These are phyloP conservation scores for Venturia pyrina DNA, from an alignment of 2,329 filamentous ascomycete genomes.

Conservation along the genomic window DNA sequence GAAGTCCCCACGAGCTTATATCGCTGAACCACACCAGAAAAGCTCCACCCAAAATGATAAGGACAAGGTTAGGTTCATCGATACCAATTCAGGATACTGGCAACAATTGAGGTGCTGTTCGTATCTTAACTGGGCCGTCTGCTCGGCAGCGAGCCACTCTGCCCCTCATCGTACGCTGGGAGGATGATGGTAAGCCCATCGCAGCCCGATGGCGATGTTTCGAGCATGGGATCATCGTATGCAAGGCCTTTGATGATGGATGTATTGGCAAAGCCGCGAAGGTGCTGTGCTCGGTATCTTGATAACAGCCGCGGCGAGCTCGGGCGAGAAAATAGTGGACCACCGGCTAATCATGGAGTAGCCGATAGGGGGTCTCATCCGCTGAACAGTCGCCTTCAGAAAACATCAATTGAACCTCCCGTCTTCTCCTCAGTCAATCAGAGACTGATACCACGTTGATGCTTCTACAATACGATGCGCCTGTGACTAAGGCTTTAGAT, in stretches of 20 bases:
- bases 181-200: neutral
- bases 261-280: neutral
- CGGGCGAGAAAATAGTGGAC: neutral
- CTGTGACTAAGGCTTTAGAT: neutral
- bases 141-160: neutral
- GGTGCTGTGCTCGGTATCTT: neutral
- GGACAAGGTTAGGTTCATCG: neutral
- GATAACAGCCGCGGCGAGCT: neutral
- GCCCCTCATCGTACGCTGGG: neutral
- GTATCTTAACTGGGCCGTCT: neutral
- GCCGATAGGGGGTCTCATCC: neutral
- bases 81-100: neutral
- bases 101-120: neutral
- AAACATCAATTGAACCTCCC: neutral
- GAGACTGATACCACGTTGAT: neutral
- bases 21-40: neutral
- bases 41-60: neutral
- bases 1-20: neutral
- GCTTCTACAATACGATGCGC: neutral
- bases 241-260: neutral
- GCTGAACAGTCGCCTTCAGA: neutral
- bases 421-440: neutral
- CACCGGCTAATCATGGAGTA: neutral
- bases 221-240: neutral
- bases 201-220: neutral